Base-by-base conservation (phyloP, 2,329 filamentous ascomycete species). In the Epichloe festucae region DNA sequence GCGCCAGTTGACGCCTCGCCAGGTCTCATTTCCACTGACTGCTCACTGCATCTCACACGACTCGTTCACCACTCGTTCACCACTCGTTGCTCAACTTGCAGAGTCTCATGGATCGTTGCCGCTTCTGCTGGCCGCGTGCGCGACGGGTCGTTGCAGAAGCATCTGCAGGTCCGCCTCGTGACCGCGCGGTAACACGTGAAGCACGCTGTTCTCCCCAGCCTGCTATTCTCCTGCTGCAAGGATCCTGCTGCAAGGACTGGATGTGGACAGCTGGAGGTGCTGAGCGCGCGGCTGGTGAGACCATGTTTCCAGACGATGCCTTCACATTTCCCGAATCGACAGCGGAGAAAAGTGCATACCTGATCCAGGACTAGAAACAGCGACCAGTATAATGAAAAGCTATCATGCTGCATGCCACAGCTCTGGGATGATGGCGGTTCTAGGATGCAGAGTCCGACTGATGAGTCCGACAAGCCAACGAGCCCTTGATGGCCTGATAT, bases 141-240 rank as follows among this genome's bases (percentile, higher is more conserved):
- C 35, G 10, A 46, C 49, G 49, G 35, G 23, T 39, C 14, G 31
- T 12, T 38, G 23, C 49, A 31, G 23, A 31, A 45, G 23, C 4
- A 42, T 51, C 19, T 15, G 35, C 46, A n/a, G 46, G 39, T 47
- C 43, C 39, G 43, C 48, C 21, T 35, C 19, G 41, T 42, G 50
- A 54, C 49, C 56, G 57, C 56, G 57, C 56, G 57, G 56, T 53
- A 56, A 27, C 23, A 27, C 53, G 53, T 55, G 52, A 54, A 58
- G 57, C 55, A 55, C 35, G 21, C 38, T 21, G 14, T 11, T 36
- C 31, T n/a, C 40, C 48, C 36, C 48, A 40, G 17, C 19, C 11
- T 27, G 11, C 4, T 23, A 1, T 14, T 21, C 39, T 23, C 21
- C n/a, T 19, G 17, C 6, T 31, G 31, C 27, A 47, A 43, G 52